These are phyloP conservation scores for Boletus pseudopeckii DNA, from an alignment of 768 basidiomycete genomes.

Conservation along the genomic window DNA sequence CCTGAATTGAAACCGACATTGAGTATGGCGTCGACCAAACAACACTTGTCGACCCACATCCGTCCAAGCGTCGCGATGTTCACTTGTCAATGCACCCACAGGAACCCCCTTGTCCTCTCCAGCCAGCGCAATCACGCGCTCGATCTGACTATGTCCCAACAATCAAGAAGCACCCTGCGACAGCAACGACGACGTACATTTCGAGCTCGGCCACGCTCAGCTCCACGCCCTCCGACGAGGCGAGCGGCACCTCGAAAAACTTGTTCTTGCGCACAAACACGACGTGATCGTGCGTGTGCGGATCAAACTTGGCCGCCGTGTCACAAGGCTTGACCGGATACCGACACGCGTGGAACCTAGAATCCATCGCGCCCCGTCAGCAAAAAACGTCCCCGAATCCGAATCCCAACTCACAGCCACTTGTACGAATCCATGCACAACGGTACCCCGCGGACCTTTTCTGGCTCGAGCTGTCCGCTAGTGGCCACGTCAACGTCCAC, in stretches of 20 bases:
- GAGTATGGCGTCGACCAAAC: neutral
- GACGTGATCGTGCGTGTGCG: conserved; percentile 76
- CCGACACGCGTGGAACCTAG: conserved; percentile 87
- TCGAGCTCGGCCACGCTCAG: conserved; percentile 82
- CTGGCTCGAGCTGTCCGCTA: conserved; percentile 83
- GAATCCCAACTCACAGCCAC: conserved; percentile 60
- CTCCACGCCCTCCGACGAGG: conserved; percentile 59
- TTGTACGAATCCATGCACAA: conserved; percentile 94
- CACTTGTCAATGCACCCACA: conserved; percentile 82
- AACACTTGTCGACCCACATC: conserved; percentile 59
- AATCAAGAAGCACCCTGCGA: neutral
- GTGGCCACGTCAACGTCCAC: neutral
- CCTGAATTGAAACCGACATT: conserved; percentile 29
- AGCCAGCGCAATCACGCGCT: conserved; percentile 61
- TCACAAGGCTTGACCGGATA: conserved; percentile 84
- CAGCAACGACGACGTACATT: conserved; percentile 37
- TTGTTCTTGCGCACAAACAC: conserved; percentile 89
- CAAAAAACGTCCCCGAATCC: neutral
- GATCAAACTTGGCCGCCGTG: conserved; percentile 77
- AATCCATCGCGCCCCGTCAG: conserved; percentile 9
- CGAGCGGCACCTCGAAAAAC: conserved; percentile 81
- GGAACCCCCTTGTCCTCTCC: conserved; percentile 46
- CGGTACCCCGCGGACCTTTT: conserved; percentile 73
- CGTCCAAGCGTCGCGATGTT: conserved; percentile 89
- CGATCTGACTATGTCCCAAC: conserved; percentile 50